Conservation (phyloP, 208 protist genomes). For the Acanthamoeba sp. region DNA sequence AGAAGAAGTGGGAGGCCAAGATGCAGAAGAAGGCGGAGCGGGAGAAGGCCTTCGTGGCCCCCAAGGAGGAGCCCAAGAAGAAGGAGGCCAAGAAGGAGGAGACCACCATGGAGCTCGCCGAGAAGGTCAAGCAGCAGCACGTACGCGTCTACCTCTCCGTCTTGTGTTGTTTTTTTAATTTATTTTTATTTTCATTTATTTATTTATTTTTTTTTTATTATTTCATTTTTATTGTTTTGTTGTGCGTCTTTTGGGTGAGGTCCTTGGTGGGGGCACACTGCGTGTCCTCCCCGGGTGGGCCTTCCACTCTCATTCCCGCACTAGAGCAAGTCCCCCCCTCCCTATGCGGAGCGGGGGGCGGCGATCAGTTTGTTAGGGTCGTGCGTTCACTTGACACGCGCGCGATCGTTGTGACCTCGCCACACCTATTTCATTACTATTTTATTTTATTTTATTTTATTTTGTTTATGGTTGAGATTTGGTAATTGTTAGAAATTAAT, state of each 20-base stretch:
- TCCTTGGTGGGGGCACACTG: background rate
- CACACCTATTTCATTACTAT: background rate
- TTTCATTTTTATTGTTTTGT: slow-evolving; percentile 91
- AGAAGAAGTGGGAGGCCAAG: slow-evolving; percentile 69
- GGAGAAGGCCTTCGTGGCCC: slow-evolving; percentile 52
- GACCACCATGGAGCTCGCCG: slow-evolving; percentile 34
- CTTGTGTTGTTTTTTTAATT: background rate
- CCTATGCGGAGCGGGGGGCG: background rate
- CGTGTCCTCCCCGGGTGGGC: background rate
- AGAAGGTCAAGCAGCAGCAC: slow-evolving; percentile 48
- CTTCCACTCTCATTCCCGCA: background rate
- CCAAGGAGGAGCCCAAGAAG: slow-evolving; percentile 48
- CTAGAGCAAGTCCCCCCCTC: background rate
- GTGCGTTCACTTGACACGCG: background rate
- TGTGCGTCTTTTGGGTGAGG: background rate
- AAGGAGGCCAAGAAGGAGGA: slow-evolving; percentile 23
- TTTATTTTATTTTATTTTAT: background rate
- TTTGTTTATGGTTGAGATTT: background rate
- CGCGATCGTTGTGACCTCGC: background rate
- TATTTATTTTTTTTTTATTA: background rate
- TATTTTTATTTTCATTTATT: background rate
- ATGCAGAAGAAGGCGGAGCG: slow-evolving; percentile 63
- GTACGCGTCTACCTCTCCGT: background rate
- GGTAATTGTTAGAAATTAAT: background rate
- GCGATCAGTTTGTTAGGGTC: background rate